Conservation (phyloP, 805 yeast species). For the Barnettozyma vustinii region DNA sequence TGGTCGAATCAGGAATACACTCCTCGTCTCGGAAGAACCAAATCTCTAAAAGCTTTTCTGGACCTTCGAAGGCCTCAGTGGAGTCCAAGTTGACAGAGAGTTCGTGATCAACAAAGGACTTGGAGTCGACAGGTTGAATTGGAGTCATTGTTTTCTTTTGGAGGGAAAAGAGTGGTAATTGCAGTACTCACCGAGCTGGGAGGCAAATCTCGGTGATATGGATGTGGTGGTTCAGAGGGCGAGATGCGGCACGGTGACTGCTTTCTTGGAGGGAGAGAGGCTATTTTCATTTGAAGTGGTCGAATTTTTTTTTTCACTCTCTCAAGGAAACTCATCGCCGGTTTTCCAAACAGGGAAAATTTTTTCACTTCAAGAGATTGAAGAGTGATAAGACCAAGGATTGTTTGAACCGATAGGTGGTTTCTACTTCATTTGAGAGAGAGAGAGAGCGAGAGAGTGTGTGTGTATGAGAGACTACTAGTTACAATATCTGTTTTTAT, state of each 20-base stretch:
- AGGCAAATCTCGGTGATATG: conserved; percentile 6
- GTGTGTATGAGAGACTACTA: neutral
- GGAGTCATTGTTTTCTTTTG: conserved; percentile 24
- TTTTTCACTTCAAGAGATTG: neutral
- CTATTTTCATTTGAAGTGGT: neutral
- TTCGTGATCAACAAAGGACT: conserved; percentile 68
- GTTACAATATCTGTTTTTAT: neutral
- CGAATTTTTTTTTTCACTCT: neutral
- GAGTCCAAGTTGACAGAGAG: conserved; percentile 78
- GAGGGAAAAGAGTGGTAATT: neutral
- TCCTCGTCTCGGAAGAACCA: conserved; percentile 66
- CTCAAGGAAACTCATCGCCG: neutral
- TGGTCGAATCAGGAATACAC: conserved; percentile 28
- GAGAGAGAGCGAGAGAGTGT: no score
- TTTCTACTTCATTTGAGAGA: neutral
- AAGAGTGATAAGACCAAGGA: neutral
- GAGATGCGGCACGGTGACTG: neutral
- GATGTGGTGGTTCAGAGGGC: neutral
- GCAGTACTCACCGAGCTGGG: conserved; percentile 8
- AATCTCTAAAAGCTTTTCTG: conserved; percentile 86
- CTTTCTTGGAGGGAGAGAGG: neutral
- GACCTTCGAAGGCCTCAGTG: conserved; percentile 92
- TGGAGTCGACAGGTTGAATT: conserved; percentile 32
- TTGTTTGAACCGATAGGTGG: neutral
- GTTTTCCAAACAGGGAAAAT: neutral